These are phyloP conservation scores for Tolypocladium nubicola DNA, from an alignment of 2,329 filamentous ascomycete species.

Conservation along the genomic window DNA sequence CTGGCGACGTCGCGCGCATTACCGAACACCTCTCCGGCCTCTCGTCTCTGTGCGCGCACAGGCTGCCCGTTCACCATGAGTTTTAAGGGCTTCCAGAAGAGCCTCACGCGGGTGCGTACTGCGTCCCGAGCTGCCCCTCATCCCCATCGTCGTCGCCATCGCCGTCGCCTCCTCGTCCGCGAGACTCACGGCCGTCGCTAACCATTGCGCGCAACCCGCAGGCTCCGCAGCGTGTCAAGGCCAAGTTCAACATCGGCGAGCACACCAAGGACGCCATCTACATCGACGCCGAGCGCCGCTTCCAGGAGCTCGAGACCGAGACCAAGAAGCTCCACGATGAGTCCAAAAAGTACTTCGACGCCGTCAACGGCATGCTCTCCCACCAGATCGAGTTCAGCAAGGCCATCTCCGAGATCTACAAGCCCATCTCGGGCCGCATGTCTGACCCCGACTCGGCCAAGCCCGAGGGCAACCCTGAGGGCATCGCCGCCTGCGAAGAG, in stretches of 20 bases:
- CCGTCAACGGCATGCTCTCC: conserved; percentile 94
- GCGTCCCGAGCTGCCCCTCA: conserved; percentile 21
- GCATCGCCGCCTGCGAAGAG: conserved; percentile 90
- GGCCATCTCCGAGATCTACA: conserved; percentile 93
- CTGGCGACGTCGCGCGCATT: not conserved
- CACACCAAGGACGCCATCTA: conserved; percentile 93
- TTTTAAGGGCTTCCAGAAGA: conserved; percentile 93
- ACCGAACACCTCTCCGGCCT: not conserved
- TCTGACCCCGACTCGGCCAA: conserved; percentile 82
- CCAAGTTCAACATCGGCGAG: conserved; percentile 91
- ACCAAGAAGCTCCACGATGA: conserved; percentile 97
- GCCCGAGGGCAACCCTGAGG: conserved; percentile 79
- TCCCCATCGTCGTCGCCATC: conserved; percentile 5
- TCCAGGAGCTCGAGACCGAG: conserved; percentile 86
- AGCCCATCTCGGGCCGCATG: conserved; percentile 90
- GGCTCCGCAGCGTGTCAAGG: conserved; percentile 87
- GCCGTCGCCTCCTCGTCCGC: not conserved
- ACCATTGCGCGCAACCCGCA: conserved; percentile 12
- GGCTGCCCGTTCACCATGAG: conserved; percentile 53
- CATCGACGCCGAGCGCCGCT: conserved; percentile 85
- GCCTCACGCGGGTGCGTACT: conserved; percentile 68
- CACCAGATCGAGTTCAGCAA: conserved; percentile 98
- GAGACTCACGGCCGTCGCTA: not conserved
- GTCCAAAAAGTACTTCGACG: conserved; percentile 92
- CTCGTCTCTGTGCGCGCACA: not conserved